A percentile compares a stretch with the other conserved stretches of the same genome.
Evolutionary conservation across 2,329 filamentous ascomycete species (phyloP).

Genomic region (Neonectria ditissima): DNA sequence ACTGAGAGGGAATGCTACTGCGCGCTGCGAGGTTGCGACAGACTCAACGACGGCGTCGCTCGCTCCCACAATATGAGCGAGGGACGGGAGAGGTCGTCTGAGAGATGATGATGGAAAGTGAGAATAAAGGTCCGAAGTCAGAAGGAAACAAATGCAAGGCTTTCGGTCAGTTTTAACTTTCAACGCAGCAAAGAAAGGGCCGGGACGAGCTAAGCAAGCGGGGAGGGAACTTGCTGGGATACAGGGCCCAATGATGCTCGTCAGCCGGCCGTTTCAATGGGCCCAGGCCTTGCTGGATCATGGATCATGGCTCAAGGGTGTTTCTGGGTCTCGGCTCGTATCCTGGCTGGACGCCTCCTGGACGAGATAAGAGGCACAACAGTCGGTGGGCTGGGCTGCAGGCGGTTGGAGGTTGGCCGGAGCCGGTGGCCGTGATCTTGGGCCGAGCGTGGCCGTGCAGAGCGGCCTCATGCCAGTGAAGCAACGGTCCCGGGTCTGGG

Average conservation of each 20-base stretch:
- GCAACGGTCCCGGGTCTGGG: slow-evolving; percentile 14
- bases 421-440: neutral
- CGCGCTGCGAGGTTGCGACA: neutral
- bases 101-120: neutral
- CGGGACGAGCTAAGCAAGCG: slow-evolving; percentile 8
- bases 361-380: slow-evolving; percentile 9
- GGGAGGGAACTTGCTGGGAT: neutral
- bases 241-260: neutral
- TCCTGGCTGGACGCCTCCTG: neutral
- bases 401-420: neutral
- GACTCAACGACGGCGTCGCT: neutral
- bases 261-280: slow-evolving; percentile 3
- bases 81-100: neutral
- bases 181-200: neutral
- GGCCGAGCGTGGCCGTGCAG: slow-evolving; percentile 1
- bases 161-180: neutral
- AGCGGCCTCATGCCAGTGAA: slow-evolving; percentile 4
- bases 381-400: slow-evolving; percentile 5
- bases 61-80: neutral
- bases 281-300: neutral
- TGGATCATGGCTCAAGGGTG: neutral
- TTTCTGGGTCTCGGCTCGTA: neutral
- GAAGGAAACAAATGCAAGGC: neutral
- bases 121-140: neutral
- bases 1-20: neutral